Evolutionary conservation across 164 flowering plant species (phyloP).

Genomic region (Stephania japonica): DNA sequence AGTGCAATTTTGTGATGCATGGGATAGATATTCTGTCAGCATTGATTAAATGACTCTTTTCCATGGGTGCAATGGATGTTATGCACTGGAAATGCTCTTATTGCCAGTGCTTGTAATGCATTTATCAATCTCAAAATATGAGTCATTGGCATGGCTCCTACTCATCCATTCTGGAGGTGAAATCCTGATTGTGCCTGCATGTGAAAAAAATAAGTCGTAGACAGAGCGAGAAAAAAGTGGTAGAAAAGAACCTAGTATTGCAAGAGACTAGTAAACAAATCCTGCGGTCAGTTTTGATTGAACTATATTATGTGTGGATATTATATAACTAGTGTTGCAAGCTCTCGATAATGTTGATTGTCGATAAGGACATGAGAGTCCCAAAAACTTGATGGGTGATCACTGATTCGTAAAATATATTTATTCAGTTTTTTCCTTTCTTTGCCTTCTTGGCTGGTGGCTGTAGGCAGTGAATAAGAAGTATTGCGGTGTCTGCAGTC

Average conservation of each 20-base stretch:
- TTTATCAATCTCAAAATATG: too few species aligned
- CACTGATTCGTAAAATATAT: too few species aligned
- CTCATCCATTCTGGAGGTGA: neutral
- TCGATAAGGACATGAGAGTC: neutral
- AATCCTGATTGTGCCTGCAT: neutral
- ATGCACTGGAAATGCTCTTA: too few species aligned
- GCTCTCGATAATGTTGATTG: neutral
- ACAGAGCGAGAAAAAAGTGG: neutral
- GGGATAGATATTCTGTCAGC: too few species aligned
- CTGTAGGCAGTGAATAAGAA: neutral
- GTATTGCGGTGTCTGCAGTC: neutral
- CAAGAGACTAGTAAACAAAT: neutral
- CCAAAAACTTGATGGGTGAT: neutral
- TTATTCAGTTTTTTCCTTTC: neutral
- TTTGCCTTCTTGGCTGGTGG: neutral
- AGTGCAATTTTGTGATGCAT: too few species aligned
- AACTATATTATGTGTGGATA: neutral
- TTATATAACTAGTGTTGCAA: neutral
- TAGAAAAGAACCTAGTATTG: neutral
- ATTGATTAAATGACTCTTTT: too few species aligned
- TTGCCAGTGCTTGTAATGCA: too few species aligned
- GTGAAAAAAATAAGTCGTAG: neutral
- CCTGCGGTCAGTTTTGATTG: neutral
- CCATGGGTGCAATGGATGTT: too few species aligned
- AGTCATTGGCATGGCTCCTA: neutral